These are phyloP conservation scores for Chaetomium sp. DNA, from an alignment of 2,329 filamentous ascomycete genomes.

Conservation along the genomic window DNA sequence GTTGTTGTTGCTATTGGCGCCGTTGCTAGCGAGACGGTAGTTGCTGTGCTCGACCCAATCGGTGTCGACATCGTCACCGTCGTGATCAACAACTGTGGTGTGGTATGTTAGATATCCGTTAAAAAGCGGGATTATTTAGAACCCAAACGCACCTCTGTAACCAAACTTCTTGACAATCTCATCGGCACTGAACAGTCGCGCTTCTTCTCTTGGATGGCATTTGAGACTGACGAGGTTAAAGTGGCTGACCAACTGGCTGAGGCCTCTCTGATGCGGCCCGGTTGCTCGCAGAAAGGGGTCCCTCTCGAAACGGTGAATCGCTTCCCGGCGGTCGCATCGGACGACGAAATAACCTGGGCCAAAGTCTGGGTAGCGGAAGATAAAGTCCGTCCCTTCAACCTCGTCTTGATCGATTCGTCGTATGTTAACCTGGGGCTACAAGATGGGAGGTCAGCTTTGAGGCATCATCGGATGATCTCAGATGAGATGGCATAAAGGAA, in stretches of 20 bases:
- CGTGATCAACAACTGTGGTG: background rate
- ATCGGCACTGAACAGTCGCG: background rate
- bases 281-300: background rate
- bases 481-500: too few species aligned
- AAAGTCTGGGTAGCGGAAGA: background rate
- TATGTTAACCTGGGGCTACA: background rate
- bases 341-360: background rate
- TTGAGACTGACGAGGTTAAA: background rate
- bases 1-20: background rate
- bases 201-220: background rate
- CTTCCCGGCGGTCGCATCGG: background rate
- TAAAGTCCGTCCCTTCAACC: conserved; percentile 4
- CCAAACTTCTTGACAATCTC: background rate
- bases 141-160: background rate
- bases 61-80: background rate
- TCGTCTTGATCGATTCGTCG: background rate
- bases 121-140: background rate
- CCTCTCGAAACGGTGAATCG: background rate
- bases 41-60: background rate
- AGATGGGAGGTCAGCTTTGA: background rate
- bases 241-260: background rate
- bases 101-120: too few species aligned
- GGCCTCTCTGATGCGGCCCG: background rate
- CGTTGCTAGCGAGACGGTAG: background rate
- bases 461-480: background rate